Conservation (phyloP, 169 alveolate genomes). For the Plasmodium inui region DNA sequence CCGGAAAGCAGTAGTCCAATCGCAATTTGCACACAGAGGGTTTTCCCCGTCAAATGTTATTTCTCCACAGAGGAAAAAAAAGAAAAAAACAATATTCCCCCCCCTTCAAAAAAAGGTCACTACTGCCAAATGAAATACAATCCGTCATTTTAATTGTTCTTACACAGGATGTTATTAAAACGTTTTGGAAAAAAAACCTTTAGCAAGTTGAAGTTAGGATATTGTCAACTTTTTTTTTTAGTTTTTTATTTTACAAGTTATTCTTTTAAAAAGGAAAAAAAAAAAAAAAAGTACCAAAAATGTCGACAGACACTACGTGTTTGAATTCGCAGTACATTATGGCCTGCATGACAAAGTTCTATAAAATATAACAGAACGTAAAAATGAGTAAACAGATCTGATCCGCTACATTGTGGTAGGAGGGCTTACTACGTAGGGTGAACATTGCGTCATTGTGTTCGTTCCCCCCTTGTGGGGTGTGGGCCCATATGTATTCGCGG, state of each 20-base stretch:
- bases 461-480: not conserved
- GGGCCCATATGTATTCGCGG: not conserved
- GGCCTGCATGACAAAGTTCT: not conserved
- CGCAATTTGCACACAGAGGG: not conserved
- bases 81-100: not conserved
- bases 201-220: not conserved
- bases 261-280: not conserved
- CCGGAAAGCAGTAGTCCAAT: not conserved
- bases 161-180: not conserved
- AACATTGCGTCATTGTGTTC: not conserved
- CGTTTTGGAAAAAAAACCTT: not conserved
- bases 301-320: not conserved
- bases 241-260: slow-evolving; percentile 1
- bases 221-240: not conserved
- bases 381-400: not conserved
- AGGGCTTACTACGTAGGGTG: no score
- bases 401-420: not conserved
- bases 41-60: not conserved
- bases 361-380: no score
- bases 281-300: slow-evolving; percentile 15
- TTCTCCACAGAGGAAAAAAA: not conserved
- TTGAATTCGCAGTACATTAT: not conserved
- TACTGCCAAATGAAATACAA: not conserved
- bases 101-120: not conserved
- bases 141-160: not conserved